Percentiles rank a stretch among this genome's conserved stretches.
Conservation (phyloP, 495 filamentous ascomycete species). For the Monascus purpureus region DNA sequence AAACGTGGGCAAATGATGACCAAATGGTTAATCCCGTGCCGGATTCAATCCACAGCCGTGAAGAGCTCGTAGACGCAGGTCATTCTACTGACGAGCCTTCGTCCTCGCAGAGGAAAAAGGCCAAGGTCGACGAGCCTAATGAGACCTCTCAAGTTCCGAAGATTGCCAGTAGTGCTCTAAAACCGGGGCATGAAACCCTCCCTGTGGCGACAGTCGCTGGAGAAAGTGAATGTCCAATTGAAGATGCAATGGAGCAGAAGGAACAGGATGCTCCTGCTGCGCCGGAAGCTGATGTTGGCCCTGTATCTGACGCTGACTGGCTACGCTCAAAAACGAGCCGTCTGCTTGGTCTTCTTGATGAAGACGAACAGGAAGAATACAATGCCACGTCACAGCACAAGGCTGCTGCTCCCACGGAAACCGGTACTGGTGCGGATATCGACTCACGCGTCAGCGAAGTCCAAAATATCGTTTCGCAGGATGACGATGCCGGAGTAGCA, state of each 20-base stretch:
- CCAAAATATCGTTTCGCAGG: slow-evolving; percentile 8
- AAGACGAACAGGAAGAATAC: slow-evolving; percentile 35
- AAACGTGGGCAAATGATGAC: slow-evolving; percentile 51
- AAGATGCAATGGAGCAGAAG: slow-evolving; percentile 8
- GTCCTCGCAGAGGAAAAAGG: slow-evolving; percentile 26
- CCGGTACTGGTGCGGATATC: slow-evolving; percentile 1
- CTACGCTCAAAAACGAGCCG: slow-evolving; percentile 84
- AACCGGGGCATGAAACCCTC: slow-evolving; percentile 7
- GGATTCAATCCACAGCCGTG: slow-evolving; percentile 9
- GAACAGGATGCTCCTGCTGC: slow-evolving; percentile 9
- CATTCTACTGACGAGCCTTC: slow-evolving; percentile 24
- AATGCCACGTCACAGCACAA: slow-evolving; percentile 5
- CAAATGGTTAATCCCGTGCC: slow-evolving; percentile 21
- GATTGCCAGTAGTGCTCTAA: not conserved
- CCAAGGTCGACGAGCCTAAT: slow-evolving; percentile 12
- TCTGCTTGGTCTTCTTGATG: slow-evolving; percentile 69
- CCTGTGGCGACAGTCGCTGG: slow-evolving; percentile 14
- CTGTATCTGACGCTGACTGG: slow-evolving; percentile 68
- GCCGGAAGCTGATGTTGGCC: slow-evolving; percentile 9
- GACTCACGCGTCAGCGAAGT: slow-evolving; percentile 8
- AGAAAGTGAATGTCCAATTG: slow-evolving; percentile 8
- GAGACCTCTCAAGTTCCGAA: slow-evolving; percentile 1
- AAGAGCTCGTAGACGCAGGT: slow-evolving; percentile 13
- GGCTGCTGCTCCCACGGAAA: slow-evolving; percentile 5
- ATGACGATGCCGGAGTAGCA: not conserved